Conservation (phyloP, 2,329 filamentous ascomycete genomes). For the Epichloe brachyelytri region DNA sequence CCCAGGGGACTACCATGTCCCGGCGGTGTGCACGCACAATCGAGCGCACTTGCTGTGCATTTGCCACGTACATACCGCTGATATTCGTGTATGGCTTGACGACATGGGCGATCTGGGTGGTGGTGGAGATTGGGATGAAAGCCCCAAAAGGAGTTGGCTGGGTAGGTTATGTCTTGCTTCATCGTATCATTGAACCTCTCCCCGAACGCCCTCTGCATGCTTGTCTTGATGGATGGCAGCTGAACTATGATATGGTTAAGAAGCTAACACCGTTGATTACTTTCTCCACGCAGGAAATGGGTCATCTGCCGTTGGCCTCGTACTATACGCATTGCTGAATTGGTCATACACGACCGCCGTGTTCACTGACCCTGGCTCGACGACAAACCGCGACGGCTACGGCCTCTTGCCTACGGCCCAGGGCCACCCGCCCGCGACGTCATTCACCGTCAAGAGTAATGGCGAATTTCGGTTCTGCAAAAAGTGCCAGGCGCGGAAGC, state of each 20-base stretch:
- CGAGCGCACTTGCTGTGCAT: constrained; percentile 74
- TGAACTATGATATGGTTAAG: neutral
- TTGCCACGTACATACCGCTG: constrained; percentile 74
- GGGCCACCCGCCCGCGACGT: constrained; percentile 44
- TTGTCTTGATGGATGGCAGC: neutral
- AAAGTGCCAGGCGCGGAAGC: constrained; percentile 90
- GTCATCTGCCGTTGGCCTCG: constrained; percentile 50
- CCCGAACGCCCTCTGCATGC: neutral
- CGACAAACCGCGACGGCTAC: constrained; percentile 55
- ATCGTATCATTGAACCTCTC: neutral
- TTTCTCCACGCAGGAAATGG: constrained; percentile 29
- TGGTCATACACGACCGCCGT: constrained; percentile 87
- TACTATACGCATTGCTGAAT: constrained; percentile 68
- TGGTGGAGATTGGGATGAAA: constrained; percentile 56
- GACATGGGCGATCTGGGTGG: constrained; percentile 89
- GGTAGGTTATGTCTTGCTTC: constrained; percentile 26
- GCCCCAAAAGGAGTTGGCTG: constrained; percentile 40
- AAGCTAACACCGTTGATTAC: neutral
- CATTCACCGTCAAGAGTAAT: constrained; percentile 84
- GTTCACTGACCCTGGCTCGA: constrained; percentile 76
- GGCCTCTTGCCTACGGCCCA: constrained; percentile 59
- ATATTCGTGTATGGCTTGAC: constrained; percentile 78
- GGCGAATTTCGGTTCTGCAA: constrained; percentile 87
- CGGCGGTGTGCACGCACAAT: constrained; percentile 54
- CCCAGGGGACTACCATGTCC: constrained; percentile 27